Percentiles rank a stretch among this genome's conserved stretches.
phyloP scores from a whole-genome alignment of 1,284 basidiomycete genomes.

The Trichosporon coremiiforme region DNA sequence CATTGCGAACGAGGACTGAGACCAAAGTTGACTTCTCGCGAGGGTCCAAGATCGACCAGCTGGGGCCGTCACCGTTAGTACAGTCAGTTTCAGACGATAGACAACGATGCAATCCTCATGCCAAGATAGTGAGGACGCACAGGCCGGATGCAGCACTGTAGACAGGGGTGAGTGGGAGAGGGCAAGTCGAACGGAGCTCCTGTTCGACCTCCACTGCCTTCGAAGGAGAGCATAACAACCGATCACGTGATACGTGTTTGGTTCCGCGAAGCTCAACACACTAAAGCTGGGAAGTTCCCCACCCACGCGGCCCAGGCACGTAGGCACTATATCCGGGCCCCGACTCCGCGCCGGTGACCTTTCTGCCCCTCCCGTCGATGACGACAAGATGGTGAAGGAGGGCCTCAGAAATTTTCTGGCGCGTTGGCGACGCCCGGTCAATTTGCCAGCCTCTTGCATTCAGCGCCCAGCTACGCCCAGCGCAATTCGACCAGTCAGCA shows the following conservation, averaged over 20 bases:
- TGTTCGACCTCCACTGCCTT: too few relatives aligned
- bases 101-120: too few relatives aligned
- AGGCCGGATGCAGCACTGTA: too few relatives aligned
- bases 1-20: too few relatives aligned
- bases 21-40: too few relatives aligned
- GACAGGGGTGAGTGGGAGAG: too few relatives aligned
- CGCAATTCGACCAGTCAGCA: not conserved
- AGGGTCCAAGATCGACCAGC: too few relatives aligned
- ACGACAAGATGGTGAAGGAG: not conserved
- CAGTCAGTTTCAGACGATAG: too few relatives aligned
- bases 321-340: not conserved
- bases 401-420: slow-evolving; percentile 14
- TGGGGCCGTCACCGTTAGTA: too few relatives aligned
- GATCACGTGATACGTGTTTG: not conserved
- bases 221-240: too few relatives aligned
- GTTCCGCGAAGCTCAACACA: not conserved
- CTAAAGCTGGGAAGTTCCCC: not conserved
- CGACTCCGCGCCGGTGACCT: not conserved
- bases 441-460: not conserved
- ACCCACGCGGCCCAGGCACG: slow-evolving; percentile 1
- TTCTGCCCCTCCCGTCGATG: not conserved
- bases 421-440: not conserved
- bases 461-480: not conserved
- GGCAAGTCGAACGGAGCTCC: too few relatives aligned
- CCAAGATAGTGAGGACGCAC: too few relatives aligned